A percentile compares a stretch with the other conserved stretches of the same genome.
phyloP scores from a whole-genome alignment of 208 protist genomes.

The Sergeia podlipaevii region DNA sequence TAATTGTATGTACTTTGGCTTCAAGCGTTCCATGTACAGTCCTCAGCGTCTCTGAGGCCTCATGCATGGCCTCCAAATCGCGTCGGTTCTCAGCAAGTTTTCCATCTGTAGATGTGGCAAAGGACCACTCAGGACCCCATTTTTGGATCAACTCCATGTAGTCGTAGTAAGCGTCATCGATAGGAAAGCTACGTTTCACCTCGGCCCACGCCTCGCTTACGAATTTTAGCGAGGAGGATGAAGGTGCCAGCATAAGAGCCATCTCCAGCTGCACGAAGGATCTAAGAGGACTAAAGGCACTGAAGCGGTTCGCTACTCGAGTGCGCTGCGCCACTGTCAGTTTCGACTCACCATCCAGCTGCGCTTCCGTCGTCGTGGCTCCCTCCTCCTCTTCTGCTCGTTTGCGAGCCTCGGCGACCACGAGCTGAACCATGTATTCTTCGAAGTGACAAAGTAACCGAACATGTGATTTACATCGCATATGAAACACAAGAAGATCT shows the following conservation, averaged over 20 bases:
- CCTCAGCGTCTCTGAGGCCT: not conserved
- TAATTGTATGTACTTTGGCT: too few relatives aligned
- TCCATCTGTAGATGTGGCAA: too few relatives aligned
- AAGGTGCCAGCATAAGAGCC: not conserved
- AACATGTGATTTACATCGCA: too few relatives aligned
- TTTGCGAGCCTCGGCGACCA: too few relatives aligned
- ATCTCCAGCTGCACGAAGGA: slow-evolving; percentile 12
- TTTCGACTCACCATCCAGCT: not conserved
- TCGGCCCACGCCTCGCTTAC: slow-evolving; percentile 12
- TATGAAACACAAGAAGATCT: too few relatives aligned
- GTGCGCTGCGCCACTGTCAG: not conserved
- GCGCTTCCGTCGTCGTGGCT: not conserved
- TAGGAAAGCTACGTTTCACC: slow-evolving; percentile 7
- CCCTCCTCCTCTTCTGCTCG: too few relatives aligned
- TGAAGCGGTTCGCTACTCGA: not conserved
- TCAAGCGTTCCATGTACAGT: too few relatives aligned
- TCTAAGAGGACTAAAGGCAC: not conserved
- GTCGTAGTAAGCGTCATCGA: slow-evolving; percentile 23
- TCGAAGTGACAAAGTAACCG: too few relatives aligned
- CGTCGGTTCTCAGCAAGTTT: too few relatives aligned
- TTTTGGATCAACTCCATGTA: slow-evolving; percentile 8
- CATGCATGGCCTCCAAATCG: not conserved
- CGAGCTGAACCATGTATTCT: too few relatives aligned
- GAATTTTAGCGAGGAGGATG: not conserved
- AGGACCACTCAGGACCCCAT: slow-evolving; percentile 19